Percentiles rank a stretch among this genome's conserved stretches.
Evolutionary conservation across 257 asterid species (phyloP).

Genomic region (Solanum medicagineum): DNA sequence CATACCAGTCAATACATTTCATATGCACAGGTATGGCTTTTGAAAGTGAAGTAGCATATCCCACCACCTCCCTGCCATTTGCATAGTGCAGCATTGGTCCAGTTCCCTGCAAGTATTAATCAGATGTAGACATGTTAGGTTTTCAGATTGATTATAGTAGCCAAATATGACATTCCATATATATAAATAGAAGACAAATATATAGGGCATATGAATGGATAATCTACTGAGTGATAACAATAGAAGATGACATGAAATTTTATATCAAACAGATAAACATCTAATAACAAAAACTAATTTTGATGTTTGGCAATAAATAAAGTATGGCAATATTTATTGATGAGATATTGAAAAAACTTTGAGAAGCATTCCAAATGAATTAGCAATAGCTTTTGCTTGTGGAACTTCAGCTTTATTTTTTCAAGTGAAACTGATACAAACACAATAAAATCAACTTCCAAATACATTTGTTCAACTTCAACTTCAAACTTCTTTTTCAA

Average conservation of each 20-base stretch:
- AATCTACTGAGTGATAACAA: background rate
- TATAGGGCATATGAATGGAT: background rate
- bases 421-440: background rate
- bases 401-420: background rate
- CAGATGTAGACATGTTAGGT: constrained; percentile 1
- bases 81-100: constrained; percentile 62
- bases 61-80: constrained; percentile 53
- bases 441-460: background rate
- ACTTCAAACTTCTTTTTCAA: background rate
- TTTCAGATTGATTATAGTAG: background rate
- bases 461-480: background rate
- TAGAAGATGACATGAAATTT: background rate
- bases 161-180: background rate
- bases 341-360: background rate
- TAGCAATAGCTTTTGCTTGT: background rate
- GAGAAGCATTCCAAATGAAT: background rate
- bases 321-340: background rate
- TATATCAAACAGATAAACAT: background rate
- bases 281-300: background rate
- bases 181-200: background rate
- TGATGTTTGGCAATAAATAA: background rate
- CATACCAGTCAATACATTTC: constrained; percentile 85
- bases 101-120: constrained; percentile 36
- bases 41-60: constrained; percentile 11
- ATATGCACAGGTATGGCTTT: constrained; percentile 50